A percentile compares a stretch with the other conserved stretches of the same genome.
Conservation (phyloP, 305 asterid species). For the Salvia sclarea region DNA sequence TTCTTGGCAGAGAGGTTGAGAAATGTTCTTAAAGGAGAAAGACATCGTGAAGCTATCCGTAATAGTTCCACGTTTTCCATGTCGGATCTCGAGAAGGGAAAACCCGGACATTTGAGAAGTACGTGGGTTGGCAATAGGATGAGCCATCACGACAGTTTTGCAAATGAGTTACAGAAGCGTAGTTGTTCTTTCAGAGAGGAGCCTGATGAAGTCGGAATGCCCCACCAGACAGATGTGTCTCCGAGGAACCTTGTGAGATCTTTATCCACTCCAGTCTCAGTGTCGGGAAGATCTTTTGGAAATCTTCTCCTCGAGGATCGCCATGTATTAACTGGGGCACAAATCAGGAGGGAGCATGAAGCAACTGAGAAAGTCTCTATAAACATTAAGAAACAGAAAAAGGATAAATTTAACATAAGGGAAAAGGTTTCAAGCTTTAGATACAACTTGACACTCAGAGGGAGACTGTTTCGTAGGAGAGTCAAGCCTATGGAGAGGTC, state of each 20-base stretch:
- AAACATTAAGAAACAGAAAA: slow-evolving; percentile 62
- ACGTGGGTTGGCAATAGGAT: slow-evolving; percentile 37
- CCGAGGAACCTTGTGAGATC: slow-evolving; percentile 83
- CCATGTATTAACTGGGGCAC: slow-evolving; percentile 72
- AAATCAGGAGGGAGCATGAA: slow-evolving; percentile 82
- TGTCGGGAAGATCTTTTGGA: slow-evolving; percentile 79
- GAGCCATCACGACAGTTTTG: slow-evolving; percentile 37
- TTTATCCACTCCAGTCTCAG: slow-evolving; percentile 90
- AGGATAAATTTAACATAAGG: slow-evolving; percentile 74
- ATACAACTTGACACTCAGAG: slow-evolving; percentile 73
- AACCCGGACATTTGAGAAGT: slow-evolving; percentile 42
- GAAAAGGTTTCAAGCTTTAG: slow-evolving; percentile 83
- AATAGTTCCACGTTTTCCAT: slow-evolving; percentile 49
- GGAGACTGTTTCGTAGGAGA: slow-evolving; percentile 79
- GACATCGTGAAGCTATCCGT: slow-evolving; percentile 42
- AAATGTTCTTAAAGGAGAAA: slow-evolving; percentile 72
- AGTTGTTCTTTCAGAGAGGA: slow-evolving; percentile 63
- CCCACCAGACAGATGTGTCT: slow-evolving; percentile 52
- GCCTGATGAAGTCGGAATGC: slow-evolving; percentile 45
- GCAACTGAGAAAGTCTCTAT: slow-evolving; percentile 55
- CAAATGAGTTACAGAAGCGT: slow-evolving; percentile 48
- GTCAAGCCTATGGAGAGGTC: slow-evolving; percentile 53
- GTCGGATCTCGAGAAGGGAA: slow-evolving; percentile 39
- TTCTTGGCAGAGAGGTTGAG: slow-evolving; percentile 74
- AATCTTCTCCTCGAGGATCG: slow-evolving; percentile 91